Base-by-base conservation (phyloP, 331 rosid genomes). In the Erythrophleum ivorense region DNA sequence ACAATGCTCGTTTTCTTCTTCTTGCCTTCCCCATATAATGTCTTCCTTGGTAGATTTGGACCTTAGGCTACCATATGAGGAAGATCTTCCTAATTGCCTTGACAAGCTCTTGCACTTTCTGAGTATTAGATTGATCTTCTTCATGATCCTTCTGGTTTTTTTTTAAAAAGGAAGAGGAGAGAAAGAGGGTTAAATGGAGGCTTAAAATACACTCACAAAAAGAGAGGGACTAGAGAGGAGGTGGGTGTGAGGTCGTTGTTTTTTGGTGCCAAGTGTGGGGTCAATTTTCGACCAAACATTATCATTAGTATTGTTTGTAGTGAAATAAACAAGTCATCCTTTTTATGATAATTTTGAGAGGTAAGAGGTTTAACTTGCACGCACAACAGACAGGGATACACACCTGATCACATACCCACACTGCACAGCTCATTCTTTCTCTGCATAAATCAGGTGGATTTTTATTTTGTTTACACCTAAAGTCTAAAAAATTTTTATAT, bases 31-130 rank as follows among this genome's bases (percentile, higher is more conserved):
- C 86, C 88, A 84, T 1, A 86, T 14, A 9, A 9, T 58, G 18
- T 89, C 89, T 21, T 88, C 94, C 34, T 88, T 88, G 0, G 77
- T 77, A 14, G 99, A 93, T 87, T 95, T 93, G 43, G 98, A 93
- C 76, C 99, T 88, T 15, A 90, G 63, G 82, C 92, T 93, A 16
- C 86, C 85, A 7, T 88, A 91, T 1, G 98, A 91, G 16, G 98
- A 89, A 66, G 97, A 91, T 86, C 98, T 88, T 76, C 91, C 93
- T 55, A 93, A 78, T 29, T 93, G 97, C 78, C 90, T 90, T 48
- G 99, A 92, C 85, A 95, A 84, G 78, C 94, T 95, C 91, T 91
- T 95, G 94, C 98, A 95, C 82, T 95, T 95, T 79, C 97, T 88
- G 14, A 95, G 55, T 43, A 93, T 24, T 11, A 84, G 78, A 79